Evolutionary conservation across 371 early-diverging fungal species (phyloP).

Genomic region (Chytridiales sp.): DNA sequence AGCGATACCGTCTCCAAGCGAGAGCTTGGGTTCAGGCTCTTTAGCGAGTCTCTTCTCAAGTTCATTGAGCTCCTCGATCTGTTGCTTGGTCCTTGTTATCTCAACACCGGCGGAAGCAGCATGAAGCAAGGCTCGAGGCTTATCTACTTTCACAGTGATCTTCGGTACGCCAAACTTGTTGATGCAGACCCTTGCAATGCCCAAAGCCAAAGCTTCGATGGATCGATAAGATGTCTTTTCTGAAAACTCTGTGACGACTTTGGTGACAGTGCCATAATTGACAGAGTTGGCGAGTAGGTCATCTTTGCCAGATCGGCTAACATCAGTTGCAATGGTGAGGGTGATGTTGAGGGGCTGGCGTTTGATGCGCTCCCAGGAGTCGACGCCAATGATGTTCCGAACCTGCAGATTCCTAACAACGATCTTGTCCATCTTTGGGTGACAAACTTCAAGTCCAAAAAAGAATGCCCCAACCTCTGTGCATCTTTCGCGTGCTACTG

Average conservation of each 20-base stretch:
- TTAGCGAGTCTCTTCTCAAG: conserved; percentile 22
- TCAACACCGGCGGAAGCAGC: conserved; percentile 87
- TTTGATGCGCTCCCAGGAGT: conserved; percentile 89
- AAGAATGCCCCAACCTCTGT: no score
- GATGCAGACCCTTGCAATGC: conserved; percentile 40
- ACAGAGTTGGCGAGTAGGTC: conserved; percentile 65
- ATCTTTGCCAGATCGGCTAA: conserved; percentile 57
- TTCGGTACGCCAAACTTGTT: conserved; percentile 67
- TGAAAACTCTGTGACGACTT: conserved; percentile 71
- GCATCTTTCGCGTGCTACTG: no score
- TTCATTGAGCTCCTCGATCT: conserved; percentile 31
- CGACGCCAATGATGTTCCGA: conserved; percentile 79
- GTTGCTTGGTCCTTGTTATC: conserved; percentile 65
- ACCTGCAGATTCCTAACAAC: conserved; percentile 78
- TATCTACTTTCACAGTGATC: conserved; percentile 77
- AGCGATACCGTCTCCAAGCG: conserved; percentile 9
- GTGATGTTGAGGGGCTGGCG: conserved; percentile 83
- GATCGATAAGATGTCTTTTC: conserved; percentile 67
- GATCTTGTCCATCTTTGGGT: conserved; percentile 73
- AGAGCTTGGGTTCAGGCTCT: not conserved
- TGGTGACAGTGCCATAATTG: conserved; percentile 80
- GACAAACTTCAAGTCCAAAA: no score
- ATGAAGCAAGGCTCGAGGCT: conserved; percentile 88
- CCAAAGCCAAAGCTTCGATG: conserved; percentile 51
- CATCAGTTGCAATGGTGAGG: conserved; percentile 69